Evolutionary conservation across 306 rosid genomes (phyloP).

Genomic region (Medicago arabica): DNA sequence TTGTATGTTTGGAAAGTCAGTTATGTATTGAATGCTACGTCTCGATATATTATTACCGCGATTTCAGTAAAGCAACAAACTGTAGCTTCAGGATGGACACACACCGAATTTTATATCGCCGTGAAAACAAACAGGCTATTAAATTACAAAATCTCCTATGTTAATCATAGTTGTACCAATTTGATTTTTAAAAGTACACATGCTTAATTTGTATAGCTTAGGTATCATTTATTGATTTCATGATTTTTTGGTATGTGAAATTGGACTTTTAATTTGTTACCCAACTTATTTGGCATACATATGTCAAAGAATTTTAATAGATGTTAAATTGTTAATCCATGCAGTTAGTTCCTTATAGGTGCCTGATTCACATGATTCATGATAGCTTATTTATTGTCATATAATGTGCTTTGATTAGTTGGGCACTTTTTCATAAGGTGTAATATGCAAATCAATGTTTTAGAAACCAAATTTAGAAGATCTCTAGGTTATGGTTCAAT

Average conservation of each 20-base stretch:
- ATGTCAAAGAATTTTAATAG: neutral
- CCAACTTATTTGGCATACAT: constrained; percentile 22
- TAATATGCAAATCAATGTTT: neutral
- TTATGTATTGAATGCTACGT: neutral
- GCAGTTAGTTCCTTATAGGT: constrained; percentile 7
- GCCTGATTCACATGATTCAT: constrained; percentile 7
- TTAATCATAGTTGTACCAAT: constrained; percentile 14
- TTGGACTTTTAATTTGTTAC: neutral
- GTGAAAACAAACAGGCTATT: neutral
- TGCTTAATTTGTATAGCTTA: constrained; percentile 4
- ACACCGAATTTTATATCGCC: neutral
- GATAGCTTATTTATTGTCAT: neutral
- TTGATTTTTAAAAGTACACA: neutral
- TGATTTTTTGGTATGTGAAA: constrained; percentile 10
- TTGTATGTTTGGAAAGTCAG: neutral
- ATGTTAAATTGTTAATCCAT: constrained; percentile 22
- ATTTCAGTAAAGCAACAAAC: neutral
- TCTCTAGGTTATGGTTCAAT: too few relatives aligned
- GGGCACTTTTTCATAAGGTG: constrained; percentile 1
- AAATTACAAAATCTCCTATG: neutral
- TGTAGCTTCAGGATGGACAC: neutral
- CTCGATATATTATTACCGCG: neutral
- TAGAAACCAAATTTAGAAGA: too few relatives aligned
- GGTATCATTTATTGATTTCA: constrained; percentile 9
- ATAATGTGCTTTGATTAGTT: constrained; percentile 29